Percentiles rank a stretch among this genome's conserved stretches.
Conservation (phyloP, 495 filamentous ascomycete species). For the Aspergillus carlsbadensis region DNA sequence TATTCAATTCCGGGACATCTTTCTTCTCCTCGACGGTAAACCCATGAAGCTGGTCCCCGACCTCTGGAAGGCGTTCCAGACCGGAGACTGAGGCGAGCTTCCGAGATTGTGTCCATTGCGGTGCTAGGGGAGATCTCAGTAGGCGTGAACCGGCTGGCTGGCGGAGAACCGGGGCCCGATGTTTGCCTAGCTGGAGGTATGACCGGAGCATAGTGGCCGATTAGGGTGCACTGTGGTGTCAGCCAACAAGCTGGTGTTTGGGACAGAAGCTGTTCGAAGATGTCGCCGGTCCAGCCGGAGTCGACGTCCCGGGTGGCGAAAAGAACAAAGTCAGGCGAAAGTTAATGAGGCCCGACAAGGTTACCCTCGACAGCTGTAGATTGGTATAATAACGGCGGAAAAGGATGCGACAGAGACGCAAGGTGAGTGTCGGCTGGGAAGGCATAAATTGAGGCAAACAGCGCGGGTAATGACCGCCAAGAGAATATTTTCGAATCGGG, state of each 20-base stretch:
- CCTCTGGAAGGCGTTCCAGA: constrained; percentile 66
- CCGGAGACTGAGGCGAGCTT: constrained; percentile 64
- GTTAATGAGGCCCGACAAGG: background rate
- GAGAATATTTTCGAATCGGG: constrained; percentile 21
- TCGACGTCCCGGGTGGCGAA: background rate
- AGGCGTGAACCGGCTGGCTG: constrained; percentile 23
- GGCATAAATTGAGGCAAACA: constrained; percentile 8
- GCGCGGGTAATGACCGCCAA: constrained; percentile 22
- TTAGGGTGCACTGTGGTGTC: background rate
- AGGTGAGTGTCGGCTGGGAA: constrained; percentile 3
- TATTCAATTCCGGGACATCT: constrained; percentile 88
- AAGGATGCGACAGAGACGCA: background rate
- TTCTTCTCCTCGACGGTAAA: constrained; percentile 87
- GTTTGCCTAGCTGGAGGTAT: constrained; percentile 27
- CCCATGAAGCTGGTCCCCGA: constrained; percentile 84
- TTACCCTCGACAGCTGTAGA: background rate
- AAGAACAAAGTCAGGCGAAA: background rate
- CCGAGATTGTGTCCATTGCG: constrained; percentile 47
- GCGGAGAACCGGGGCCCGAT: constrained; percentile 27
- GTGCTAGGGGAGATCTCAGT: constrained; percentile 18
- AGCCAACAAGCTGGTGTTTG: background rate
- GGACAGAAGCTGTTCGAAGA: background rate
- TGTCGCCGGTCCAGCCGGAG: constrained; percentile 18
- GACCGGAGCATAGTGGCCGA: constrained; percentile 35
- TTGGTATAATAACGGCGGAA: background rate